These are phyloP conservation scores for Nannochloris sp. DNA, from an alignment of 139 green algal species.

Conservation along the genomic window DNA sequence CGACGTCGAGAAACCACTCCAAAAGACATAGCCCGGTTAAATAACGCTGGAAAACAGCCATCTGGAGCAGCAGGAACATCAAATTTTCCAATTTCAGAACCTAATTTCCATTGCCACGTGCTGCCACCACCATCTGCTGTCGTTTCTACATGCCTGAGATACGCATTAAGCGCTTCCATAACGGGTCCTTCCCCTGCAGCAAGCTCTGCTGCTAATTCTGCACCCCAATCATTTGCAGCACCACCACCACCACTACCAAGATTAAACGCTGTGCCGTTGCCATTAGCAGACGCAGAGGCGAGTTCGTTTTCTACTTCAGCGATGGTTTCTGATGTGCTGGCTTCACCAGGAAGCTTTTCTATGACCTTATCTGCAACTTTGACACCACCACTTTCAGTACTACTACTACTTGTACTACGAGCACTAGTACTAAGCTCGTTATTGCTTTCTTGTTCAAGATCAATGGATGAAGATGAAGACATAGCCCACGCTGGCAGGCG, in stretches of 20 bases:
- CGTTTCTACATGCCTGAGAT: constrained; percentile 11
- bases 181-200: constrained; percentile 9
- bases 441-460: too few relatives aligned
- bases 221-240: background rate
- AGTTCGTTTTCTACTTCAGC: background rate
- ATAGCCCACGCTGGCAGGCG: too few relatives aligned
- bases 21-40: constrained; percentile 40
- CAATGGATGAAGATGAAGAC: too few relatives aligned
- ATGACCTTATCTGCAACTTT: too few relatives aligned
- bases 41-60: constrained; percentile 55
- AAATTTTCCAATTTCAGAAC: background rate
- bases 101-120: background rate
- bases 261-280: too few relatives aligned
- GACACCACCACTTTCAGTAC: too few relatives aligned
- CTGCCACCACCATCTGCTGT: background rate
- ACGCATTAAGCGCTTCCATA: background rate
- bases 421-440: too few relatives aligned
- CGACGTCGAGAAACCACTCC: constrained; percentile 41
- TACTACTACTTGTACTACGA: too few relatives aligned
- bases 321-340: background rate
- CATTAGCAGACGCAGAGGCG: background rate
- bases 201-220: constrained; percentile 5
- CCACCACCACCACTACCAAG: background rate
- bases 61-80: constrained; percentile 25
- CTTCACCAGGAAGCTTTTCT: too few relatives aligned